Conservation (phyloP, 2,329 filamentous ascomycete species). For the Colletotrichum sp. region DNA sequence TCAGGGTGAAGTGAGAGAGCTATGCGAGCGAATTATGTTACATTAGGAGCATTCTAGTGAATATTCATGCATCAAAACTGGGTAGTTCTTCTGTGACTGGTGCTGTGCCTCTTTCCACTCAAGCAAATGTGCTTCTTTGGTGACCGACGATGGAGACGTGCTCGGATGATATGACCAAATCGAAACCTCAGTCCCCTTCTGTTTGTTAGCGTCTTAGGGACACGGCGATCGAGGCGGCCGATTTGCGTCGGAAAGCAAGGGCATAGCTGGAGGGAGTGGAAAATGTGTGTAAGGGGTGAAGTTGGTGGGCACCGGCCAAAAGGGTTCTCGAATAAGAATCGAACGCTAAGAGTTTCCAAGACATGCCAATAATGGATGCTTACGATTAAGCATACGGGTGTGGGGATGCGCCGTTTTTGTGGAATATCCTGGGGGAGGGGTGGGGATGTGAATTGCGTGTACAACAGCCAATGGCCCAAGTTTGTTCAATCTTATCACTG, state of each 20-base stretch:
- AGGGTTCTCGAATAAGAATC: not conserved
- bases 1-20: not conserved
- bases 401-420: not conserved
- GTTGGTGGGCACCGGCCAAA: not conserved
- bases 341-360: not conserved
- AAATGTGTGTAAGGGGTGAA: not conserved
- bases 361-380: not conserved
- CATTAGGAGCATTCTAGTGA: not conserved
- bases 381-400: not conserved
- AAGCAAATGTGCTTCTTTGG: not conserved
- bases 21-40: not conserved
- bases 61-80: not conserved
- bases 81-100: not conserved
- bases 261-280: not conserved
- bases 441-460: not conserved
- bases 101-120: not conserved
- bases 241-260: not conserved
- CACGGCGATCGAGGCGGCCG: not conserved
- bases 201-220: not conserved
- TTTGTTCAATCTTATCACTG: not conserved
- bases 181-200: not conserved
- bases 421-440: not conserved
- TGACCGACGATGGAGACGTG: not conserved
- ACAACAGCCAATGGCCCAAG: not conserved
- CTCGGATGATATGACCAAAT: not conserved